Base-by-base conservation (phyloP, 2,329 filamentous ascomycete genomes). In the Pseudogymnoascus sp. region DNA sequence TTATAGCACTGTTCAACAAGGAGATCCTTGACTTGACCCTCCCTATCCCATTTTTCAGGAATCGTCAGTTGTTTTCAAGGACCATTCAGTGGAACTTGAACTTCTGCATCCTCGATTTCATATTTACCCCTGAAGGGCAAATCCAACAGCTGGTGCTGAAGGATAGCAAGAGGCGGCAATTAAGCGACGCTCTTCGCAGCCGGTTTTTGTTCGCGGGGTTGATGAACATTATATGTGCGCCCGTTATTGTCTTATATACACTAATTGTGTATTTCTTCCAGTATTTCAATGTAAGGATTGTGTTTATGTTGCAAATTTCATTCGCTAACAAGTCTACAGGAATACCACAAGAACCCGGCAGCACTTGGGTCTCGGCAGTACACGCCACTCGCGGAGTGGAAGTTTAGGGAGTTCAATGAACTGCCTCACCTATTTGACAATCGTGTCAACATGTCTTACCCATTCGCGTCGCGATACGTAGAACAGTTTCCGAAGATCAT, bases 381-480 rank as follows among this genome's bases (percentile, higher is more conserved):
- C 72, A 97, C 93, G 0, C 90, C 92, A 1, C 83, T 96, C 59
- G 94, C 94, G 0, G 89, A 96, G 72, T 99, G 94, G 94, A 97
- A 97, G 70, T 97, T 99, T 66, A 87, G 94, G 58, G 93, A 97
- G 73, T 99, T 97, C 80, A 99, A 99, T 70, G 94, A 99, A 74
- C 81, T 99, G 1, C 88, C 88, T 62, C 94, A 99, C 74, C 81
- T 97, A 1, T 99, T 97, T 69, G 84, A 92, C 64, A 89, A 93
- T 66, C 86, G 94, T 18, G 80, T 93, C 42, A 92, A 96, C 66
- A 95, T 97, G 88, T 96, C 94, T 0, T 92, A 94, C 70, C 92
- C 93, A 0, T 97, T 91, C 72, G 93, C 94, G 1, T 91, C 88
- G 35, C 85, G 91, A 58, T 99, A 99, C 70, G 82, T 99, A 27